Evolutionary conservation across 352 stramenopile species (phyloP).

Genomic region (Globisporangium cystogenes): DNA sequence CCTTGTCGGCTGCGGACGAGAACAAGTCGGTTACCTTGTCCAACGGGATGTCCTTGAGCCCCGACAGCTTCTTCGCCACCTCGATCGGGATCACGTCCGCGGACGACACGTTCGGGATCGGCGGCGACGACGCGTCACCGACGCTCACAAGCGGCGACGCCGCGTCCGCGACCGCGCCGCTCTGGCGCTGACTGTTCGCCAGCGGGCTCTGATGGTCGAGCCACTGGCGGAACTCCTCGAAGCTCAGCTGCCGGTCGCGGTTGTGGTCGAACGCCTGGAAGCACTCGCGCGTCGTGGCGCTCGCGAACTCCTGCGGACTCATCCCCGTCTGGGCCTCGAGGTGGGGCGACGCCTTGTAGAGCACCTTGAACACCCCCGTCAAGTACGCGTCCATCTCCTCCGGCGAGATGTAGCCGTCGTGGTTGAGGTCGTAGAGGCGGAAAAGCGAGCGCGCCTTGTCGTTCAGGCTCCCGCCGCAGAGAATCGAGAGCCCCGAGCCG

Average conservation of each 20-base stretch:
- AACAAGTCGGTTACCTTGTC: conserved; percentile 63
- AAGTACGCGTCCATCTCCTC: conserved; percentile 84
- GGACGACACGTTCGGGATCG: conserved; percentile 7
- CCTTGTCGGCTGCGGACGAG: conserved; percentile 31
- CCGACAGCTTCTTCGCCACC: conserved; percentile 65
- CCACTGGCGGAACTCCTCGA: conserved; percentile 76
- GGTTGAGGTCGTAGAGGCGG: conserved; percentile 78
- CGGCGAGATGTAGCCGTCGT: conserved; percentile 74
- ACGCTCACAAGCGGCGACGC: background rate
- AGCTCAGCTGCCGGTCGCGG: conserved; percentile 65
- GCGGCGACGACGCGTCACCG: background rate
- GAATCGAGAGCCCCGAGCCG: conserved; percentile 78
- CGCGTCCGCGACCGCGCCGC: background rate
- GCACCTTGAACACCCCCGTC: conserved; percentile 79
- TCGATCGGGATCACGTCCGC: conserved; percentile 49
- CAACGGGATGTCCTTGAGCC: conserved; percentile 51
- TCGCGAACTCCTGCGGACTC: conserved; percentile 56
- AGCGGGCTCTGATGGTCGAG: conserved; percentile 54
- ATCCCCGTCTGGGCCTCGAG: conserved; percentile 46
- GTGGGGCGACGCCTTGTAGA: conserved; percentile 79
- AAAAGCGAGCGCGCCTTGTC: conserved; percentile 80
- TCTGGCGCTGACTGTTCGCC: background rate
- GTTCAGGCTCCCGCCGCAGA: conserved; percentile 67
- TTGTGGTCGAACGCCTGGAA: conserved; percentile 78
- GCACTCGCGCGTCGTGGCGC: conserved; percentile 68